phyloP scores from a whole-genome alignment of 2,329 filamentous ascomycete genomes.

The Fulvia fulva region DNA sequence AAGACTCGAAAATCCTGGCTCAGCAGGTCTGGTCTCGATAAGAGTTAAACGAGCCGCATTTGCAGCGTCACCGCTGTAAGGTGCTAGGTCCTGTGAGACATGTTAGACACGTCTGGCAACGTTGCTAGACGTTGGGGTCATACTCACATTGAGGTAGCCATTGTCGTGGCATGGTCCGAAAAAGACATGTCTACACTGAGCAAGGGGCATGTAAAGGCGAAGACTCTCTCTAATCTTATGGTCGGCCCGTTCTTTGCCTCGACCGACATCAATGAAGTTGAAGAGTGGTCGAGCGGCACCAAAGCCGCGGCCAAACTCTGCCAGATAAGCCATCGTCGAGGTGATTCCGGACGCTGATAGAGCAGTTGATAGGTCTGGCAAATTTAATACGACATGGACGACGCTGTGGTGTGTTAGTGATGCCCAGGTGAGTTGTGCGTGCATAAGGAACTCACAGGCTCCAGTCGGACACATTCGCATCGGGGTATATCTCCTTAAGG shows the following conservation, averaged over 20 bases:
- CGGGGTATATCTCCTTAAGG: constrained; percentile 39
- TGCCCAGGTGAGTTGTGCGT: background rate
- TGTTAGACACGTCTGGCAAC: constrained; percentile 27
- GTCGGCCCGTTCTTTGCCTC: constrained; percentile 45
- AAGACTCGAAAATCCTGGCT: constrained; percentile 40
- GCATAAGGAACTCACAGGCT: constrained; percentile 28
- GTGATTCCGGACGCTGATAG: constrained; percentile 41
- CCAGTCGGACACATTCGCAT: constrained; percentile 39
- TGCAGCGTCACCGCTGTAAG: constrained; percentile 40
- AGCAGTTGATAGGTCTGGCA: constrained; percentile 44
- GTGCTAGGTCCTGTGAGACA: constrained; percentile 41
- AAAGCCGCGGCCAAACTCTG: constrained; percentile 43
- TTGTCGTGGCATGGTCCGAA: constrained; percentile 48
- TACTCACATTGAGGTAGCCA: constrained; percentile 32
- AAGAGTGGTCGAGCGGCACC: constrained; percentile 44
- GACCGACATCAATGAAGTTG: constrained; percentile 47
- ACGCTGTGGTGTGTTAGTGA: constrained; percentile 25
- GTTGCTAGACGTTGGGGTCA: constrained; percentile 30
- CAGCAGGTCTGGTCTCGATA: constrained; percentile 42
- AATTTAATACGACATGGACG: constrained; percentile 46
- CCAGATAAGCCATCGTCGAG: constrained; percentile 37
- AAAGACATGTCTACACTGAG: constrained; percentile 44
- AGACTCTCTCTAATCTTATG: constrained; percentile 47
- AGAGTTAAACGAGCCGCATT: constrained; percentile 42
- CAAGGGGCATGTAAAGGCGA: constrained; percentile 43